Base-by-base conservation (phyloP, 352 stramenopile genomes). In the Blastocystis sp. region DNA sequence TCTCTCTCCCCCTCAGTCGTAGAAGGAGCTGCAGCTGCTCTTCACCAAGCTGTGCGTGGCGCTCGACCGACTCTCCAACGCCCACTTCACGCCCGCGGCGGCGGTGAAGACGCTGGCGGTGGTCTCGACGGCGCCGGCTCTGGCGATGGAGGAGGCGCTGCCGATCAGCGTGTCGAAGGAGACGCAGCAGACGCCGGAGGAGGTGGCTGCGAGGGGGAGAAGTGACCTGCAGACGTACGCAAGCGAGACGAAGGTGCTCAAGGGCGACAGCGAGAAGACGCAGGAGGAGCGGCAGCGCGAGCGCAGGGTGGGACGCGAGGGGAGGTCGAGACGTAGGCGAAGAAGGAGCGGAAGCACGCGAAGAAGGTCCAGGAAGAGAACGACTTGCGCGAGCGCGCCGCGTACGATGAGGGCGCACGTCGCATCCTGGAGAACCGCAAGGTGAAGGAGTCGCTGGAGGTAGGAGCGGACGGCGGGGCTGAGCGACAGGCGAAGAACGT, bases 31-130 rank as follows among this genome's bases (percentile, higher is more conserved):
- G 46, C 89, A 93, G 7, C 88, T 91, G 34, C 91, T 95, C 90
- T 95, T 94, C 87, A 91, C 92, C 87, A 92, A 89, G 36, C 65
- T 96, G 32, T 95, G 90, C 87, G 93, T 91, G 90, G 93, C 95
- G 87, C 88, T 96, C 8, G 92, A 96, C 71, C 91, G 91, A 63
- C 87, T 96, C 75, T 94, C 91, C 46, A 95, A 96, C 89, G 95
- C 94, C 88, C 89, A 96, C 84, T 96, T 93, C 88, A 95, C 92
- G 57, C 93, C 93, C 34, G 94, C 94, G 87, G 91, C 92, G 4
- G 90, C 92, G 38, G 91, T 94, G 89, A 93, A 65, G 90, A 93
- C 86, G 32, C 9, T 42, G 34, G 78, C 44, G 16, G 57, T 67
- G 7, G n/a, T 27, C 8, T 64, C 21, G 21, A 34, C 56, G 38